Percentiles rank a stretch among this genome's conserved stretches.
These are phyloP conservation scores for Colletotrichum filicis DNA, from an alignment of 2,329 filamentous ascomycete species.

Conservation along the genomic window DNA sequence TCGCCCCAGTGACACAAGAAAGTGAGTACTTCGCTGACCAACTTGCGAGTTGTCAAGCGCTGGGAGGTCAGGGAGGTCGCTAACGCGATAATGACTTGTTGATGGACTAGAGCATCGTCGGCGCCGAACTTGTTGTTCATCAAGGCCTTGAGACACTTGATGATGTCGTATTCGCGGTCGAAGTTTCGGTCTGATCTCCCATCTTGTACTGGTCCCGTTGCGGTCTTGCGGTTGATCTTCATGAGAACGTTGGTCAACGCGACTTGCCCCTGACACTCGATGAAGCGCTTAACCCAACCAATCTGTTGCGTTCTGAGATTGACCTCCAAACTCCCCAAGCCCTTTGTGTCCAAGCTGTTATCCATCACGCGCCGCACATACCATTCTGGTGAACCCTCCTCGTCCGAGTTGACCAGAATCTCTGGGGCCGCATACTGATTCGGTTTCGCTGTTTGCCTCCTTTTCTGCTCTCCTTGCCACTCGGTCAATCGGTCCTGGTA, in stretches of 20 bases:
- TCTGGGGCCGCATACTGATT: constrained; percentile 73
- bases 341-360: constrained; percentile 90
- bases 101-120: constrained; percentile 91
- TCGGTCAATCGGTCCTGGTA: constrained; percentile 95
- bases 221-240: constrained; percentile 92
- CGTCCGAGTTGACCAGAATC: constrained; percentile 83
- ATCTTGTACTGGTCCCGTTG: constrained; percentile 72
- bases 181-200: constrained; percentile 78
- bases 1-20: constrained; percentile 96
- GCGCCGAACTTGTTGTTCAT: constrained; percentile 99
- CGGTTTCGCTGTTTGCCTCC: constrained; percentile 78
- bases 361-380: constrained; percentile 98
- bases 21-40: constrained; percentile 95
- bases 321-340: constrained; percentile 92
- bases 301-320: constrained; percentile 96
- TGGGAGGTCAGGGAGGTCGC: constrained; percentile 89
- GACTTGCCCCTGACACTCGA: constrained; percentile 97
- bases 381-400: constrained; percentile 97
- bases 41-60: constrained; percentile 88
- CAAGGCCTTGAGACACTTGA: constrained; percentile 95
- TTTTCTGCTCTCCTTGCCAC: constrained; percentile 93
- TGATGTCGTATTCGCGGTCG: constrained; percentile 94
- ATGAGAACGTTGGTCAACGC: constrained; percentile 92
- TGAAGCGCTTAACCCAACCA: constrained; percentile 95
- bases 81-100: constrained; percentile 89